Conservation (phyloP, 495 filamentous ascomycete species). For the Podospora anserina region DNA sequence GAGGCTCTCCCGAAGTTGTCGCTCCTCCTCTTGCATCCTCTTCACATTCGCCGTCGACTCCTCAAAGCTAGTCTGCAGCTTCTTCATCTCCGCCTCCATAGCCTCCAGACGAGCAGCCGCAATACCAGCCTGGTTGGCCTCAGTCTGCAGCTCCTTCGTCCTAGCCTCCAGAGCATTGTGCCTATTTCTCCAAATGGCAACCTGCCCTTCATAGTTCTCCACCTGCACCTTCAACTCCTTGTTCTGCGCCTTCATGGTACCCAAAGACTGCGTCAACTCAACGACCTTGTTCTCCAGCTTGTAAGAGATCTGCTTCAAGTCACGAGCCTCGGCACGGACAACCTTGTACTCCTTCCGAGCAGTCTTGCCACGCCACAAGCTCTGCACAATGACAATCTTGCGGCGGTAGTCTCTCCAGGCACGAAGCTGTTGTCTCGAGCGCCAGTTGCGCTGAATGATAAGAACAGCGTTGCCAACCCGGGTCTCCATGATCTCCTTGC, state of each 20-base stretch:
- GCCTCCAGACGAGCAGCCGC: slow-evolving; percentile 79
- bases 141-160: slow-evolving; percentile 87
- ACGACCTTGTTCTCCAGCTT: slow-evolving; percentile 99
- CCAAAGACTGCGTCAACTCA: slow-evolving; percentile 90
- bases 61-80: slow-evolving; percentile 78
- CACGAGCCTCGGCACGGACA: slow-evolving; percentile 88
- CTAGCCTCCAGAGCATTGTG: slow-evolving; percentile 89
- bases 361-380: slow-evolving; percentile 81
- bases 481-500: slow-evolving; percentile 86
- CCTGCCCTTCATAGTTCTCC: slow-evolving; percentile 92
- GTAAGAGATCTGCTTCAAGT: slow-evolving; percentile 98
- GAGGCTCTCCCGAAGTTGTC: slow-evolving; percentile 72
- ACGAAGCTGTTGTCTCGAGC: slow-evolving; percentile 71
- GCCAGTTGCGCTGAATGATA: slow-evolving; percentile 87
- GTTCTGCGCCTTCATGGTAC: slow-evolving; percentile 89
- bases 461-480: slow-evolving; percentile 89
- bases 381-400: slow-evolving; percentile 88
- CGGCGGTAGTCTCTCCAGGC: slow-evolving; percentile 84
- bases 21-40: slow-evolving; percentile 89
- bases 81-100: slow-evolving; percentile 92
- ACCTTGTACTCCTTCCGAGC: slow-evolving; percentile 84
- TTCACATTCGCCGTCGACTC: slow-evolving; percentile 86
- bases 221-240: slow-evolving; percentile 83
- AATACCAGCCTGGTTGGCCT: slow-evolving; percentile 97
- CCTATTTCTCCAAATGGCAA: slow-evolving; percentile 89